Percentiles rank a stretch among this genome's conserved stretches.
Evolutionary conservation across 441 rosid species (phyloP).

Genomic region (Pelargonium citronellum): DNA sequence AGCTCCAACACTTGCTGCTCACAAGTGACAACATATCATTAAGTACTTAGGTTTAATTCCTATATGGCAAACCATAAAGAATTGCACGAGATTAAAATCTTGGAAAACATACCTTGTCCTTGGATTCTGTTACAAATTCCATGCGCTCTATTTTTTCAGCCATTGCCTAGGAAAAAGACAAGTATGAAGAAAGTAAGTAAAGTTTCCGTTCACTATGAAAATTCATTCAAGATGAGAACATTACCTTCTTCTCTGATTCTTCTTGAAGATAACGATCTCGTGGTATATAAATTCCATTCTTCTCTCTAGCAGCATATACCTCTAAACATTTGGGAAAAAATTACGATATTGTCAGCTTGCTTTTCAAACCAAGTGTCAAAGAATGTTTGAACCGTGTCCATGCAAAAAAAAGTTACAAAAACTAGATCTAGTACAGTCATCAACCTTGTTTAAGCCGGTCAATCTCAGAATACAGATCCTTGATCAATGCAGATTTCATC

Average conservation of each 20-base stretch:
- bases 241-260: conserved; percentile 90
- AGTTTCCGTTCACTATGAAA: neutral
- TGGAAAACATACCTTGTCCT: conserved; percentile 54
- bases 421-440: neutral
- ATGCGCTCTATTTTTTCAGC: conserved; percentile 90
- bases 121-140: conserved; percentile 77
- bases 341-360: neutral
- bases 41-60: neutral
- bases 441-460: conserved; percentile 9
- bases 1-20: conserved; percentile 26
- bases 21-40: conserved; percentile 11
- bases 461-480: conserved; percentile 5
- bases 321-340: conserved; percentile 34
- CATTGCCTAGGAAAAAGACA: conserved; percentile 61
- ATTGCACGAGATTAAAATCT: neutral
- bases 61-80: neutral
- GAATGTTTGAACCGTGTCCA: conserved; percentile 18
- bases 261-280: conserved; percentile 85
- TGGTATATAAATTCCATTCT: conserved; percentile 93
- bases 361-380: neutral
- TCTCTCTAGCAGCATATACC: conserved; percentile 97
- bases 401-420: neutral
- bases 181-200: conserved; percentile 13
- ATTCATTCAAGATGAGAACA: conserved; percentile 6
- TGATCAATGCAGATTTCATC: conserved; percentile 48